Base-by-base conservation (phyloP, 2,329 filamentous ascomycete genomes). In the Albifimbria verrucaria region DNA sequence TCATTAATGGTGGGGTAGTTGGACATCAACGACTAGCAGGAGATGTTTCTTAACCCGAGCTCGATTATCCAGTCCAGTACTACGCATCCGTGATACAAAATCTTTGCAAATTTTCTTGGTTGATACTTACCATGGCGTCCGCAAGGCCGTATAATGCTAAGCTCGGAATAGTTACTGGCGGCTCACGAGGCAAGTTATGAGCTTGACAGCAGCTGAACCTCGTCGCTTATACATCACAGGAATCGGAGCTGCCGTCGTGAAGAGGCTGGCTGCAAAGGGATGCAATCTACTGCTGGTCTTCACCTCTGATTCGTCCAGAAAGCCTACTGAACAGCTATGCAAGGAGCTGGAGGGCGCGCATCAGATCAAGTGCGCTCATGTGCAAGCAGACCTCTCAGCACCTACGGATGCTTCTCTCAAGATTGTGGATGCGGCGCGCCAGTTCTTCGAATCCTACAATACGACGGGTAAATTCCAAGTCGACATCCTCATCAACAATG, bases 401-500 rank as follows among this genome's bases (percentile, higher is more conserved):
- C 60, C 66, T 3, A 57, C 59, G 2, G 52, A 59, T 6, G 65
- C 68, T 10, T 53, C 61, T 1, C 17, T 54, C n/a, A 62, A 53
- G 46, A 65, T 72, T 39, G 53, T 72, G 17, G 57, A 64, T 3
- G 65, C 66, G 18, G 68, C 68, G 32, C 53, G 49, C 15, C 28
- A 42, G 17, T 59, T 70, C 48, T 68, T 62, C 55, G 43, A 52
- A 9, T 61, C 59, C 11, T 66, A 63, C 57, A 62, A 48, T 22
- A 20, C 52, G 1, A 32, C 52, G 11, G 56, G 52, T 12, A 50
- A 58, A 7, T 66, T 71, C 54, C 64, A 65, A 63, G 80, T 96
- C 64, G 90, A 95, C 72, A 90, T 96, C 56, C 76, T 96, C 50
- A 76, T 96, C 76, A 95, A 96, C 80, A 96, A 95, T 69, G 91